phyloP scores from a whole-genome alignment of 2,329 filamentous ascomycete species.

The Acephala macrosclerotiorum region DNA sequence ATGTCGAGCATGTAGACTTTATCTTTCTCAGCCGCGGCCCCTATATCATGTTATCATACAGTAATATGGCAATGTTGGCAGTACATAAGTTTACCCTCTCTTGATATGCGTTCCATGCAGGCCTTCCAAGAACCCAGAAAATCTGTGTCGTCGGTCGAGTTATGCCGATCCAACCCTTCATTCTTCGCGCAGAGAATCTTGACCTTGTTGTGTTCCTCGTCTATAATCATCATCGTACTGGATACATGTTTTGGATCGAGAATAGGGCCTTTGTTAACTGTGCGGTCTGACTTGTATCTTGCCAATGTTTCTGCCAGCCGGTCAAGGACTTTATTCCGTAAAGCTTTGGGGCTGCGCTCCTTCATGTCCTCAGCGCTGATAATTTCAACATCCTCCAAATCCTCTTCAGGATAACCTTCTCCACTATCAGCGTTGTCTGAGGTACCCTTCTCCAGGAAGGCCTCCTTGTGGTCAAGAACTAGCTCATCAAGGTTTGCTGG shows the following conservation, averaged over 20 bases:
- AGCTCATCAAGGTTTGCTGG: constrained; percentile 25
- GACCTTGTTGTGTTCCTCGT: constrained; percentile 19
- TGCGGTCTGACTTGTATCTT: constrained; percentile 27
- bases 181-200: constrained; percentile 21
- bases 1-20: too few species aligned
- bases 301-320: constrained; percentile 24
- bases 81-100: constrained; percentile 15
- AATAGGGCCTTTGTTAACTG: constrained; percentile 19
- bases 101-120: constrained; percentile 19
- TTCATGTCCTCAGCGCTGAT: constrained; percentile 19
- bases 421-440: constrained; percentile 13
- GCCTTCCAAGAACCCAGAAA: constrained; percentile 23
- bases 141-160: constrained; percentile 23
- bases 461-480: constrained; percentile 20
- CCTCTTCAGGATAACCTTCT: constrained; percentile 21
- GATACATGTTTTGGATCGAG: constrained; percentile 24
- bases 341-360: constrained; percentile 13
- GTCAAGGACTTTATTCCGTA: constrained; percentile 24
- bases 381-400: constrained; percentile 22
- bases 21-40: too few species aligned
- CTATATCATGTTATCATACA: too few species aligned
- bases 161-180: constrained; percentile 19
- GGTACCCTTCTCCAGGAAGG: constrained; percentile 15
- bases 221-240: constrained; percentile 24
- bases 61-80: constrained; percentile 2